Conservation (phyloP, 495 filamentous ascomycete genomes). For the Parmelia sp. region DNA sequence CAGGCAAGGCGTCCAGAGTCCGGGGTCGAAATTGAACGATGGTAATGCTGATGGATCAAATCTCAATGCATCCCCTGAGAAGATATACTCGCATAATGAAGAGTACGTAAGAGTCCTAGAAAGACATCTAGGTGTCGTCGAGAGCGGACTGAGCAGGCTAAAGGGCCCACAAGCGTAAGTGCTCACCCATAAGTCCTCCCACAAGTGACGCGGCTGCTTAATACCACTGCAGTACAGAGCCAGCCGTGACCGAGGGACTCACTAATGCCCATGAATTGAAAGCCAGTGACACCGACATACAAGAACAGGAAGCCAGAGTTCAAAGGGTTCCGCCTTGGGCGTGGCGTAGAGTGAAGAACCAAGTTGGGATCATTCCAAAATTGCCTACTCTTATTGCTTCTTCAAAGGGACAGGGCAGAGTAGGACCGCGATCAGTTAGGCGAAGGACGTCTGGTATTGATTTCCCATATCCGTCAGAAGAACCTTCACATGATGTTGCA, state of each 20-base stretch:
- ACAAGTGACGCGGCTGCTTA: too few species aligned
- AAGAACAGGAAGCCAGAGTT: neutral
- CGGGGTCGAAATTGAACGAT: neutral
- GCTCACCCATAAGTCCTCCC: neutral
- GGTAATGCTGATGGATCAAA: neutral
- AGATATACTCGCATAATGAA: neutral
- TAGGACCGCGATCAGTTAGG: neutral
- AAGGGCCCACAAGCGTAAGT: neutral
- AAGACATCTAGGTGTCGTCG: neutral
- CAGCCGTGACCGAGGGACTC: neutral
- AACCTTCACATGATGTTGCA: neutral
- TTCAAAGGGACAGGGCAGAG: neutral
- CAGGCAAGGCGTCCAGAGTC: neutral
- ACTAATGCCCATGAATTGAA: neutral
- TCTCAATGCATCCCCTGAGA: neutral
- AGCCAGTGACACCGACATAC: neutral
- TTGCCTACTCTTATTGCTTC: neutral
- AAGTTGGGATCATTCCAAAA: neutral
- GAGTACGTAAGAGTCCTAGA: neutral
- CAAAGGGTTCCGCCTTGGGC: neutral
- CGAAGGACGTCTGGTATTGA: neutral
- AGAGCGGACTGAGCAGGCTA: neutral
- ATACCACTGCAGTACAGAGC: too few species aligned
- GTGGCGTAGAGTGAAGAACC: neutral
- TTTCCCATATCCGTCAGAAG: neutral